Evolutionary conservation across 345 rosid genomes (phyloP), one percentile per base, ranked within the genome.

Genomic region (Rhizophora apiculata): DNA sequence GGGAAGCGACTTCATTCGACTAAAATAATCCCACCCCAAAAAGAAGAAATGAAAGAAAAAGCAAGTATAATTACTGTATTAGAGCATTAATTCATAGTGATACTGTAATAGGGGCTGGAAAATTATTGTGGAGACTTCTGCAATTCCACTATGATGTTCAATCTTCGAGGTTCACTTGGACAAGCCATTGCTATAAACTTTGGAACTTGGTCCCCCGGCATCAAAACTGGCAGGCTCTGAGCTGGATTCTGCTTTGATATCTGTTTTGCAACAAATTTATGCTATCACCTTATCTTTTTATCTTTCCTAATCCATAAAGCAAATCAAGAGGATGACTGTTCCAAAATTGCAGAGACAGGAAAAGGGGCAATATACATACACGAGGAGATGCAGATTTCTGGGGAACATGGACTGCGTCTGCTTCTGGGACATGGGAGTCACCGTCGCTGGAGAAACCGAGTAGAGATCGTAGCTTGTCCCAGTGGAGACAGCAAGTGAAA

Each of bases 121-220:
- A 49, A 30, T 13, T 55, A 55, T 8, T 55, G 10, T 8, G 71
- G 6, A 6, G 71, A 54, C 8, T 73, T 72, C 24, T 73, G 74
- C 43, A 62, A 68, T 19, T 67, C 52, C 2, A 67, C 34, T 6
- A 32, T 52, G 37, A 79, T 10, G 29, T 63, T 81, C 56, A n/a
- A 0, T 1, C 24, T 43, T 43, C 15, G 15, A 0, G 71, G 77
- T 51, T 72, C 54, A 26, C 73, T 57, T 29, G 85, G 82, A 65
- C 83, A 81, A 15, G 80, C 72, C 60, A 82, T 27, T 49, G 87
- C 87, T 5, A 84, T 77, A 52, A 81, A 84, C 79, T 74, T 84
- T 4, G 87, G 87, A 3, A 77, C 56, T 60, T 60, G 18, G 73
- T 84, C 87, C 26, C 85, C 87, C 3, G 87, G 85, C 87, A 84